Evolutionary conservation across 1,284 basidiomycete genomes (phyloP), one percentile per base, ranked within the genome.

Genomic region (Ustilago loliicola): DNA sequence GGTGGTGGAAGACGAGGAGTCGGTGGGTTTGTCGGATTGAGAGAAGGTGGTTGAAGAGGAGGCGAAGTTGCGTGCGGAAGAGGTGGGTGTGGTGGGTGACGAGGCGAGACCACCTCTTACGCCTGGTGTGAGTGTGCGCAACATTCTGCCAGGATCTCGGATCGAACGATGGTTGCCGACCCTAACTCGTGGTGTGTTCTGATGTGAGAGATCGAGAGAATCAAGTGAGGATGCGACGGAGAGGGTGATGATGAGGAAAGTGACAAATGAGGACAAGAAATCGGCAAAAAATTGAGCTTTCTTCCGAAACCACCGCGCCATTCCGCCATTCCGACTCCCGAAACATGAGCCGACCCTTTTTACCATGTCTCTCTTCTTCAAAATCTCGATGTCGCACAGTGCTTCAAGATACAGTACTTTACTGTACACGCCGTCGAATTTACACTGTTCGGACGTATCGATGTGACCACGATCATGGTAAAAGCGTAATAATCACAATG

Each of bases 241-340:
- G 38, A 7, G 17, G 38, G 11, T 40, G 38, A 45, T 13, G 55
- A 57, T 45, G 36, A 48, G 42, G 13, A 38, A 47, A 7, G 25
- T 9, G 40, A 34, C 25, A 59, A 36, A 8, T 17, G 1, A 23
- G 27, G 53, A 25, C 36, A 27, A 19, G 11, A 36, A 9, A 10
- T 21, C 17, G 29, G 3, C 40, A 21, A 54, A 36, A 61, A 61
- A 45, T 19, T 23, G n/a, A 21, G 51, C 47, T 59, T 59, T 66
- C 58, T 66, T 66, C 65, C 57, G 29, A 47, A 54, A n/a, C n/a
- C n/a, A n/a, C n/a, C n/a, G n/a, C n/a, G 40, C 29, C n/a, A 21
- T 45, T 2, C 45, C 52, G 27, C 27, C 19, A 38, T 38, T 56
- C 65, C 65, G 65, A 61, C 19, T 55, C 51, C 65, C 65, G 65